Evolutionary conservation across 129 eudicot species (phyloP).

Genomic region (Lactuca sativa): DNA sequence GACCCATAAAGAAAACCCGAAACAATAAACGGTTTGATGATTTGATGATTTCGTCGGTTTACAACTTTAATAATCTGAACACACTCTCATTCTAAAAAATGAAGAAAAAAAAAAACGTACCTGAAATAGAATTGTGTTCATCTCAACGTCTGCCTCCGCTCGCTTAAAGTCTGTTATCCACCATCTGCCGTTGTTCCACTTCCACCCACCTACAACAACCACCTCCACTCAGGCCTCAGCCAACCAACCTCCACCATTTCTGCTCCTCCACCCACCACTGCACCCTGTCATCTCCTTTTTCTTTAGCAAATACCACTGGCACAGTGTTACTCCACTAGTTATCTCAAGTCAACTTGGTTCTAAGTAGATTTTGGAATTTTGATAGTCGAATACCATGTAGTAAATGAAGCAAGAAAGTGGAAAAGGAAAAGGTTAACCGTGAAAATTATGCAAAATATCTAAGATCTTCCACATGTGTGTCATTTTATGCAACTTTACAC

Average conservation of each 20-base stretch:
- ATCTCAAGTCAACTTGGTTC: neutral
- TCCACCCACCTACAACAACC: slow-evolving; percentile 7
- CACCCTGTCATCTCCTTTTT: neutral
- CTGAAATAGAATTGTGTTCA: neutral
- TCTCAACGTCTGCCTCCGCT: neutral
- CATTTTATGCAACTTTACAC: too few relatives aligned
- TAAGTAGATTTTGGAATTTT: neutral
- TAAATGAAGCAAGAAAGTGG: too few relatives aligned
- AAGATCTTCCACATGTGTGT: too few relatives aligned
- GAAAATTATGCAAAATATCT: too few relatives aligned
- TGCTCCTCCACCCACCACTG: neutral
- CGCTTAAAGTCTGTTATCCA: neutral
- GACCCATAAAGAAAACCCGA: neutral
- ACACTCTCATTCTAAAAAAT: neutral
- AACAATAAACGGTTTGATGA: neutral
- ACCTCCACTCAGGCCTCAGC: slow-evolving; percentile 2
- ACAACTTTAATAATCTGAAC: neutral
- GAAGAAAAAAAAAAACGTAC: too few relatives aligned
- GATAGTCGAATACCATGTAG: neutral
- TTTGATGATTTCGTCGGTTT: neutral
- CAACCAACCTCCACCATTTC: slow-evolving; percentile 7
- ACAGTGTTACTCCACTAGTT: neutral
- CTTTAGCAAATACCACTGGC: neutral
- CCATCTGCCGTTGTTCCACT: neutral
- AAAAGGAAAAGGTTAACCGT: too few relatives aligned